These are phyloP conservation scores for Leishmania major DNA, from an alignment of 208 protist species.

Conservation along the genomic window DNA sequence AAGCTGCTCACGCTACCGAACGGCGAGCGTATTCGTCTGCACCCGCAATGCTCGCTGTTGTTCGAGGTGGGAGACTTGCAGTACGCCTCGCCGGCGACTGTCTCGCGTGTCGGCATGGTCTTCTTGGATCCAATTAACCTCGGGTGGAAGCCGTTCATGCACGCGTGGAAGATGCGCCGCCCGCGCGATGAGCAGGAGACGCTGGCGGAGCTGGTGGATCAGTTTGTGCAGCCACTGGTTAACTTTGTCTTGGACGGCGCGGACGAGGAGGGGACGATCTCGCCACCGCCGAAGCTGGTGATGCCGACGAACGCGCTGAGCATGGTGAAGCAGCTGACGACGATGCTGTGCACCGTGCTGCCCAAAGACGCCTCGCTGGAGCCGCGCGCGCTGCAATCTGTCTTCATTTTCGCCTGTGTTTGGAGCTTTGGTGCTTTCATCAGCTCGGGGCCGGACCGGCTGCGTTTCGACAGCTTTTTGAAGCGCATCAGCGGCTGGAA, in stretches of 20 bases:
- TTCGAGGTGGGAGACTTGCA: constrained; percentile 99
- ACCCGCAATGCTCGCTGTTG: constrained; percentile 94
- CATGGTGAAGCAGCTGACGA: constrained; percentile 95
- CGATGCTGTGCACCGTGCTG: constrained; percentile 88
- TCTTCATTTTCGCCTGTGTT: constrained; percentile 96
- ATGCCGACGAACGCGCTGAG: constrained; percentile 92
- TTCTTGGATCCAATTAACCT: constrained; percentile 99
- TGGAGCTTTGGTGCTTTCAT: constrained; percentile 97
- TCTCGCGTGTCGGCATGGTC: constrained; percentile 99
- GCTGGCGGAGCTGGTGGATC: constrained; percentile 91
- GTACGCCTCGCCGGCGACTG: constrained; percentile 99
- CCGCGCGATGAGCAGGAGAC: constrained; percentile 90
- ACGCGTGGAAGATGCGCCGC: constrained; percentile 90
- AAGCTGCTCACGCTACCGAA: constrained; percentile 99
- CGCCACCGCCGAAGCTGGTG: constrained; percentile 69
- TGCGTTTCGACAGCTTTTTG: constrained; percentile 95
- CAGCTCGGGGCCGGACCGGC: constrained; percentile 63
- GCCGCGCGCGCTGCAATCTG: constrained; percentile 91
- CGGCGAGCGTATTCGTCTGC: constrained; percentile 97
- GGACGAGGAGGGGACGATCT: constrained; percentile 68
- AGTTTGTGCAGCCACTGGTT: constrained; percentile 93
- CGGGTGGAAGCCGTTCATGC: constrained; percentile 95
- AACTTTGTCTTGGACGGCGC: constrained; percentile 95
- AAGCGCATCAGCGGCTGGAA: constrained; percentile 94
- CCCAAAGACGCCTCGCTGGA: constrained; percentile 78